These are phyloP conservation scores for Hypoxylon cercidicola DNA, from an alignment of 495 filamentous ascomycete genomes.

Conservation along the genomic window DNA sequence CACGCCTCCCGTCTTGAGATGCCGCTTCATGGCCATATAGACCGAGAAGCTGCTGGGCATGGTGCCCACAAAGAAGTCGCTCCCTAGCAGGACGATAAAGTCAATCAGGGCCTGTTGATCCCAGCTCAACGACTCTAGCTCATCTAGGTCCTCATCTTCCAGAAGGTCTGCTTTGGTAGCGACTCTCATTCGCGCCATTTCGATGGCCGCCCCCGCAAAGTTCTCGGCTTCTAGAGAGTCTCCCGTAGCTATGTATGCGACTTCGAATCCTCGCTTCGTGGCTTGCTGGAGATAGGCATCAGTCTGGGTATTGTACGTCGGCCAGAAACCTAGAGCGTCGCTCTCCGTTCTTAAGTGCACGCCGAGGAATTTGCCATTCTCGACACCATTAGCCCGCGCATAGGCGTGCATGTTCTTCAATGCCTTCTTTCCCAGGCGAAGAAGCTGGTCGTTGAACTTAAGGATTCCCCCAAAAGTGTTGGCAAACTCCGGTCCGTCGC, in stretches of 20 bases:
- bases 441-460: slow-evolving; percentile 50
- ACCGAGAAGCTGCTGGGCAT: slow-evolving; percentile 61
- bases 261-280: slow-evolving; percentile 43
- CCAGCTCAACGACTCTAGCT: slow-evolving; percentile 54
- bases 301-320: slow-evolving; percentile 53
- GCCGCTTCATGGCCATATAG: slow-evolving; percentile 56
- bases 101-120: slow-evolving; percentile 59
- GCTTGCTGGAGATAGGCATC: slow-evolving; percentile 51
- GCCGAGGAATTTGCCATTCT: slow-evolving; percentile 46
- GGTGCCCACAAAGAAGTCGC: slow-evolving; percentile 55
- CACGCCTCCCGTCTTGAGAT: slow-evolving; percentile 51
- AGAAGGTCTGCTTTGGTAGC: slow-evolving; percentile 53
- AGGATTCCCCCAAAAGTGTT: slow-evolving; percentile 54
- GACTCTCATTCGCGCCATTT: slow-evolving; percentile 46
- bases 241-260: slow-evolving; percentile 57
- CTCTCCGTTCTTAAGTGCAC: slow-evolving; percentile 57
- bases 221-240: slow-evolving; percentile 54
- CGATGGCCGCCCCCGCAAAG: slow-evolving; percentile 45
- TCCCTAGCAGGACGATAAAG: slow-evolving; percentile 52
- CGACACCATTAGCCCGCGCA: slow-evolving; percentile 36
- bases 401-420: slow-evolving; percentile 49
- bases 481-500: slow-evolving; percentile 57
- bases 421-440: slow-evolving; percentile 47
- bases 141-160: slow-evolving; percentile 43
- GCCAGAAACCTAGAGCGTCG: slow-evolving; percentile 57